Percentiles rank a stretch among this genome's conserved stretches.
phyloP scores from a whole-genome alignment of 257 asterid genomes.

The Anisodus acutangulus region DNA sequence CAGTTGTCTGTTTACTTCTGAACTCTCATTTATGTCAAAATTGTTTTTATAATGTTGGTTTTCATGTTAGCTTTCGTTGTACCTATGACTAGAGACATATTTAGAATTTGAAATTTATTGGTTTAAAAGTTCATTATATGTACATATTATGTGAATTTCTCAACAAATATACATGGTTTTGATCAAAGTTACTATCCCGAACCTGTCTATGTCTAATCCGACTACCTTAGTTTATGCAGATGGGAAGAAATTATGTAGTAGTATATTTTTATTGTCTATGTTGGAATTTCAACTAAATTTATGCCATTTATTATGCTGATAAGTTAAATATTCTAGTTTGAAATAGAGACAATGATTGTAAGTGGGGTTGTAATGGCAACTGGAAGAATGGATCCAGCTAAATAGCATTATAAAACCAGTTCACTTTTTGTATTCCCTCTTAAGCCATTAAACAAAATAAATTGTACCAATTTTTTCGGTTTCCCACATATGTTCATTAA shows the following conservation, averaged over 20 bases:
- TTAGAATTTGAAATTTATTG: too few species aligned
- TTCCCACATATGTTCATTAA: too few species aligned
- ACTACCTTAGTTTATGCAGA: neutral
- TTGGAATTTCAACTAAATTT: neutral
- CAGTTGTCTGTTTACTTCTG: neutral
- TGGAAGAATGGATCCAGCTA: neutral
- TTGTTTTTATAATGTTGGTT: too few species aligned
- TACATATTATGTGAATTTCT: too few species aligned
- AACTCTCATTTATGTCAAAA: too few species aligned
- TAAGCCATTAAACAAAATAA: slow-evolving; percentile 12
- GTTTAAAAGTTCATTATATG: too few species aligned
- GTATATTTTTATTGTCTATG: neutral
- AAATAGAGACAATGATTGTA: neutral
- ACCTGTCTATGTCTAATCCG: too few species aligned
- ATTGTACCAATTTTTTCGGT: neutral
- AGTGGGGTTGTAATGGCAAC: neutral
- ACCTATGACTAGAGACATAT: too few species aligned
- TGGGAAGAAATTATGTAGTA: neutral
- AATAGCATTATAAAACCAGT: neutral
- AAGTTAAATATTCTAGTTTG: neutral
- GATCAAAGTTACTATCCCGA: too few species aligned
- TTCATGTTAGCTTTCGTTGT: too few species aligned
- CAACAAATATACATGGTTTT: too few species aligned
- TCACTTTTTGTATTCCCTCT: neutral
- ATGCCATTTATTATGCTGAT: slow-evolving; percentile 13